Base-by-base conservation (phyloP, 306 rosid species). In the Datisca glomerata region DNA sequence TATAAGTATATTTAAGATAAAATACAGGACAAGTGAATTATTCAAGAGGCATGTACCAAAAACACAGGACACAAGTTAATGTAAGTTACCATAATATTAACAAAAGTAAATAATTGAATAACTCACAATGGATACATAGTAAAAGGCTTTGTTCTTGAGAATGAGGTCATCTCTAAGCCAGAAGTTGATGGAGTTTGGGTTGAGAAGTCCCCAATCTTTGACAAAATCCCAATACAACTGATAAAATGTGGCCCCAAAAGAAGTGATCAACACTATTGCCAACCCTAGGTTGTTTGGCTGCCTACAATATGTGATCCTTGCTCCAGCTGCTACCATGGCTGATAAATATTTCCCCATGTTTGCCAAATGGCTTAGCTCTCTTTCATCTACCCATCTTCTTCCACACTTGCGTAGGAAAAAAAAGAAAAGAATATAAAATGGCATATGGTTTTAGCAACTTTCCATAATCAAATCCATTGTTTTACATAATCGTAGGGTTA, bases 331-430 rank as follows among this genome's bases (percentile, higher is more conserved):
- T n/a, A 80, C 85, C 86, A 91, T 91, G 18, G 98, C 98, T 0
- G 98, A 84, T n/a, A 81, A 81, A 65, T 91, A 91, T 72, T 91
- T 91, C 6, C 98, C 98, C 98, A 91, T 78, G 79, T 91, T 91
- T 12, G 74, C 73, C 78, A 91, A 71, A 58, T 91, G 85, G 31
- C 43, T 35, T 37, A 65, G 56, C 41, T 78, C 72, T 36, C 37
- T 3, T 3, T 78, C 87, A 29, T 91, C 98, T 11, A 68, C 68
- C 92, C 94, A 91, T 60, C 96, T 34, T 66, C 98, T 80, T 28
- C 76, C 85, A 53, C 98, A 91, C 98, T 91, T 15, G 41, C 3
- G 7, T 9, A n/a, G n/a, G n/a, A n/a, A n/a, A 0, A 1, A 31
- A 3, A 31, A 31, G 9, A 12, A 31, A 31, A 31, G 36, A 12